phyloP scores from a whole-genome alignment of 2,329 filamentous ascomycete genomes.

The Sclerotinia minor region DNA sequence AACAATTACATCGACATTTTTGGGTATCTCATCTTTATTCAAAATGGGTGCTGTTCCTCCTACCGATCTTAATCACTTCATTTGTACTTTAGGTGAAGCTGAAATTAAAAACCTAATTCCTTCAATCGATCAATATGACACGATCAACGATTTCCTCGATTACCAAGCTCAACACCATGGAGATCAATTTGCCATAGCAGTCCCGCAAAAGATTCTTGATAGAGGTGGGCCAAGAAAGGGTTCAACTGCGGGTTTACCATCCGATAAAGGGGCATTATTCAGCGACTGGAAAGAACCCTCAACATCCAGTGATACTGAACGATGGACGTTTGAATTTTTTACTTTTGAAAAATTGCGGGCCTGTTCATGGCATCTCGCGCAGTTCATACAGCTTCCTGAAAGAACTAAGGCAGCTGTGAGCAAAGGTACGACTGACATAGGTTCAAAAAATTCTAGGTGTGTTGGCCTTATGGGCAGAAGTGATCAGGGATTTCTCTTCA shows the following conservation, averaged over 20 bases:
- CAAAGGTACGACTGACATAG: background rate
- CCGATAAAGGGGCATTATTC: background rate
- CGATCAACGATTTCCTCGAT: constrained; percentile 53
- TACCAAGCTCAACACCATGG: constrained; percentile 13
- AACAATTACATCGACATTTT: background rate
- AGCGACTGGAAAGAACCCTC: background rate
- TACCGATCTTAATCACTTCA: constrained; percentile 50
- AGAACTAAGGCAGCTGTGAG: background rate
- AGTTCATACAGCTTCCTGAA: background rate
- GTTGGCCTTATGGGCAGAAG: constrained; percentile 16
- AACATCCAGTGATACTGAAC: background rate
- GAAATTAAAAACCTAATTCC: constrained; percentile 40
- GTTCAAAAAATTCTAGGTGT: background rate
- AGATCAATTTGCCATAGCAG: constrained; percentile 3
- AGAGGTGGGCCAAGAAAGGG: background rate
- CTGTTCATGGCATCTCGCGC: background rate
- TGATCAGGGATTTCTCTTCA: constrained; percentile 12
- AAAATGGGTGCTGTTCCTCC: background rate
- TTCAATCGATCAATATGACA: constrained; percentile 51
- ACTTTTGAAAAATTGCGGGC: background rate
- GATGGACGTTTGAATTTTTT: background rate
- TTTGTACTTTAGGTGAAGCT: constrained; percentile 59
- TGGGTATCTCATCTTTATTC: constrained; percentile 1
- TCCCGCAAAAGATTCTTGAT: background rate
- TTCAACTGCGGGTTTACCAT: background rate